Evolutionary conservation across 371 early-diverging fungal genomes (phyloP), one percentile per base, ranked within the genome.

Genomic region (Rhizopus delemar): DNA sequence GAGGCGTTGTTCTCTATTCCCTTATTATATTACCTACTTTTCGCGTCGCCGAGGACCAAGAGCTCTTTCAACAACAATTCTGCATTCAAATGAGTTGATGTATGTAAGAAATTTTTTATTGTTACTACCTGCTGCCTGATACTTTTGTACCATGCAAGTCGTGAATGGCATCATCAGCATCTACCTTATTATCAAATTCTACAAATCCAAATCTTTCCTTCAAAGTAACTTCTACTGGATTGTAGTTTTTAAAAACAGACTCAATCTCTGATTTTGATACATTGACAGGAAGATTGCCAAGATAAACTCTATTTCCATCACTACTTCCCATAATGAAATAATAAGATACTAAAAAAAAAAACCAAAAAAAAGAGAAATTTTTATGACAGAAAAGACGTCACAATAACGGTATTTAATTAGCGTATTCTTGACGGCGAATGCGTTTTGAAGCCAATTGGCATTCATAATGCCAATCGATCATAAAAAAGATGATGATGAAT

Each of bases 201-300:
- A 88, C 83, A 71, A 88, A 89, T 31, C 88, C 89, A 68, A 88
- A 89, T 36, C 88, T 86, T 46, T 72, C 82, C 66, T 85, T 85
- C 46, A 88, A 68, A 22, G 81, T 86, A 41, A 85, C 77, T 53
- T 88, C 88, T 60, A 88, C 77, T 54, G 75, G 70, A 38, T 86
- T 86, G 55, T 75, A 85, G 31, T 70, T 71, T 53, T 79, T 74
- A 62, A 88, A 86, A 49, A 85, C 78, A 51, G 66, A 65, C 66
- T 88, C 86, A 38, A 88, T 63, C 65, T 88, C 88, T 43, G 83
- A 74, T 58, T 81, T 82, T 55, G 68, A 69, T 29, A 81, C 82
- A 68, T 88, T 86, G 59, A 79, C 80, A n/a, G 83, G 65, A 60
- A 88, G 81, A 65, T 73, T 80, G 29, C 88, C 88, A 69, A 88